phyloP scores from a whole-genome alignment of 2,329 filamentous ascomycete genomes.

The Aspergillus hiratsukae region DNA sequence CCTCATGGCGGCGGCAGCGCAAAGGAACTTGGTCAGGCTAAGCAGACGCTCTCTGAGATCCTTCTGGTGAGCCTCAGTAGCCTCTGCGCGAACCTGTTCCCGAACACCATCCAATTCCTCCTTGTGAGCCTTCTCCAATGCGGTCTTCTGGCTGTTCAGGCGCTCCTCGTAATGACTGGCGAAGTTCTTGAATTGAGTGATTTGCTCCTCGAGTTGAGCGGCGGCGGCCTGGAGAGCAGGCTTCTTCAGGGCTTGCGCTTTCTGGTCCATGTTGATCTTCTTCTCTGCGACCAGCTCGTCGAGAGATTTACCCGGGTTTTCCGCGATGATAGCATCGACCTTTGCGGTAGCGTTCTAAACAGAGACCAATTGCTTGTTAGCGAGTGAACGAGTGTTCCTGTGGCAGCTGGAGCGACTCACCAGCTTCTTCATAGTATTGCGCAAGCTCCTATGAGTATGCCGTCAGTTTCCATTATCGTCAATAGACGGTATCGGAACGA shows the following conservation, averaged over 20 bases:
- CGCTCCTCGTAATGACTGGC: constrained; percentile 56
- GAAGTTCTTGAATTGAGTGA: constrained; percentile 57
- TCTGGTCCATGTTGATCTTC: constrained; percentile 64
- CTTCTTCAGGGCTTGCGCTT: constrained; percentile 60
- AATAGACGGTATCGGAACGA: neutral
- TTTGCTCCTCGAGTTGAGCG: constrained; percentile 57
- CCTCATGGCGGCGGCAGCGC: constrained; percentile 58
- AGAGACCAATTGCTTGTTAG: constrained; percentile 19
- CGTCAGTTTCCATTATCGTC: constrained; percentile 13
- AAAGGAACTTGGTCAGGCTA: constrained; percentile 58
- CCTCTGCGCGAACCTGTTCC: constrained; percentile 48
- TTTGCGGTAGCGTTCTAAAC: constrained; percentile 54
- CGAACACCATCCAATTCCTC: constrained; percentile 52
- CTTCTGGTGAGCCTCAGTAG: constrained; percentile 43
- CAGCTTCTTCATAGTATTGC: constrained; percentile 91
- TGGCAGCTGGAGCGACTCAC: constrained; percentile 50
- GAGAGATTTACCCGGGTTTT: constrained; percentile 56
- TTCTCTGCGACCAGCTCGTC: constrained; percentile 59
- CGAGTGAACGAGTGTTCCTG: constrained; percentile 2
- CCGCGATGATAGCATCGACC: constrained; percentile 56
- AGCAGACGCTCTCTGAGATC: constrained; percentile 53
- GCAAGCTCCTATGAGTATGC: constrained; percentile 64
- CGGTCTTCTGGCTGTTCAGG: constrained; percentile 52
- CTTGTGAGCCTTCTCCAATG: constrained; percentile 52
- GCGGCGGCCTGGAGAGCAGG: constrained; percentile 55